Evolutionary conservation across 2,329 filamentous ascomycete species (phyloP).

Genomic region (Chaetomium strumarium): DNA sequence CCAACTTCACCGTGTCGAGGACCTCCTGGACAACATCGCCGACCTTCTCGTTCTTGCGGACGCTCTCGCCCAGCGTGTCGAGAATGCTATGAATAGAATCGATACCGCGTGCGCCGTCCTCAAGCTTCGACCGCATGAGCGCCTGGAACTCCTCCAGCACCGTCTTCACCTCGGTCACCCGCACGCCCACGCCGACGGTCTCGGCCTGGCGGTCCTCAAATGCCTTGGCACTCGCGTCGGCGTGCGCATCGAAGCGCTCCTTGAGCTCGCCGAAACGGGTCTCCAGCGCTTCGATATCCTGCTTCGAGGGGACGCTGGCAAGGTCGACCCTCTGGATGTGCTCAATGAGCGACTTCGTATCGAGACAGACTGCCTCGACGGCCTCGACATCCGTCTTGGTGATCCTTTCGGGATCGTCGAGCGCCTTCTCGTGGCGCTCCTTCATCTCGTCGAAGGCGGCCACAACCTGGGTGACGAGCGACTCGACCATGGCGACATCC

Average conservation of each 20-base stretch:
- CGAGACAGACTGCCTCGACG: slow-evolving; percentile 74
- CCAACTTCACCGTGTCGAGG: slow-evolving; percentile 68
- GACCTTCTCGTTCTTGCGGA: slow-evolving; percentile 51
- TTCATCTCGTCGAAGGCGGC: slow-evolving; percentile 69
- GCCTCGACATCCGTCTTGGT: slow-evolving; percentile 79
- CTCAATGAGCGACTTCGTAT: slow-evolving; percentile 74
- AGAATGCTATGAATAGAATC: slow-evolving; percentile 67
- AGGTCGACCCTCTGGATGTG: slow-evolving; percentile 66
- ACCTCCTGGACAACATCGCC: slow-evolving; percentile 64
- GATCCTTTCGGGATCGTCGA: slow-evolving; percentile 57
- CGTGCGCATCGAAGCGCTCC: slow-evolving; percentile 57
- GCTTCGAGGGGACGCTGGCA: slow-evolving; percentile 65
- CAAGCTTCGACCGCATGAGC: slow-evolving; percentile 68
- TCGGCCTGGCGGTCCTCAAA: slow-evolving; percentile 82
- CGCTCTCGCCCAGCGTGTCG: slow-evolving; percentile 58
- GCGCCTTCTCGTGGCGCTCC: slow-evolving; percentile 46
- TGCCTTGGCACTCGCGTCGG: slow-evolving; percentile 68
- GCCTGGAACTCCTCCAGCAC: slow-evolving; percentile 74
- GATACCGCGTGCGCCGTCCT: slow-evolving; percentile 65
- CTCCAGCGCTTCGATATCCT: slow-evolving; percentile 66
- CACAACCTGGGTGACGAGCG: slow-evolving; percentile 72
- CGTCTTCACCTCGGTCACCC: slow-evolving; percentile 70
- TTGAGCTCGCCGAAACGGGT: slow-evolving; percentile 64
- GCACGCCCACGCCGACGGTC: slow-evolving; percentile 69
- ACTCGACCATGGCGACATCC: slow-evolving; percentile 70